Evolutionary conservation across 768 basidiomycete species (phyloP).

Genomic region (Leucocoprinus leucothites): DNA sequence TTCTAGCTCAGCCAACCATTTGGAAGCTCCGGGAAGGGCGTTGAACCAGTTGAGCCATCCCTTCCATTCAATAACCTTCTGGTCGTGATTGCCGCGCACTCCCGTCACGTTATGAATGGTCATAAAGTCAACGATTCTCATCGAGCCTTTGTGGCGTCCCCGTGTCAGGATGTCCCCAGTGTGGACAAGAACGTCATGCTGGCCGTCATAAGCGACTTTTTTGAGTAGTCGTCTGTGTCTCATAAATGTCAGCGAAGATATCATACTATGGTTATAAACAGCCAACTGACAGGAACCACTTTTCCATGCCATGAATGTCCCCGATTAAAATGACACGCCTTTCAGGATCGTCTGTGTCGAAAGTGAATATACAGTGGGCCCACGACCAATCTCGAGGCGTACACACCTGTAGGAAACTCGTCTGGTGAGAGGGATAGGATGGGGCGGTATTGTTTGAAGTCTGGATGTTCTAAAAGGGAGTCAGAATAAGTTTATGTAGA

Average conservation of each 20-base stretch:
- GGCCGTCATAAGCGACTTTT: constrained; percentile 55
- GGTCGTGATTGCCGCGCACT: constrained; percentile 94
- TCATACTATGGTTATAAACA: neutral
- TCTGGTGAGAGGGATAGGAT: constrained; percentile 39
- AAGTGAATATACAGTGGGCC: neutral
- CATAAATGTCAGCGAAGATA: constrained; percentile 31
- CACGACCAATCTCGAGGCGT: neutral
- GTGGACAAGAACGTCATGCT: constrained; percentile 70
- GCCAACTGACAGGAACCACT: constrained; percentile 57
- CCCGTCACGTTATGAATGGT: constrained; percentile 61
- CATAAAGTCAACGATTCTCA: constrained; percentile 65
- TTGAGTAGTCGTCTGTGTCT: constrained; percentile 43
- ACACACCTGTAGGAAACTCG: constrained; percentile 55
- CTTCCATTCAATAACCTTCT: constrained; percentile 86
- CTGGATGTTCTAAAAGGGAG: constrained; percentile 38
- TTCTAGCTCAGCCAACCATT: constrained; percentile 47
- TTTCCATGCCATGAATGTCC: constrained; percentile 84
- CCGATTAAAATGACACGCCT: constrained; percentile 75
- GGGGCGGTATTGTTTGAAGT: constrained; percentile 50
- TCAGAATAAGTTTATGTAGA: neutral
- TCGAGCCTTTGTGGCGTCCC: constrained; percentile 55
- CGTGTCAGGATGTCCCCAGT: constrained; percentile 83
- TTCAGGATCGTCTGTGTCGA: constrained; percentile 40
- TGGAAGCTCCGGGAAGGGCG: constrained; percentile 35
- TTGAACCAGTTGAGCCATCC: constrained; percentile 82